phyloP scores from a whole-genome alignment of 257 asterid genomes.

The Solanum rostratum region DNA sequence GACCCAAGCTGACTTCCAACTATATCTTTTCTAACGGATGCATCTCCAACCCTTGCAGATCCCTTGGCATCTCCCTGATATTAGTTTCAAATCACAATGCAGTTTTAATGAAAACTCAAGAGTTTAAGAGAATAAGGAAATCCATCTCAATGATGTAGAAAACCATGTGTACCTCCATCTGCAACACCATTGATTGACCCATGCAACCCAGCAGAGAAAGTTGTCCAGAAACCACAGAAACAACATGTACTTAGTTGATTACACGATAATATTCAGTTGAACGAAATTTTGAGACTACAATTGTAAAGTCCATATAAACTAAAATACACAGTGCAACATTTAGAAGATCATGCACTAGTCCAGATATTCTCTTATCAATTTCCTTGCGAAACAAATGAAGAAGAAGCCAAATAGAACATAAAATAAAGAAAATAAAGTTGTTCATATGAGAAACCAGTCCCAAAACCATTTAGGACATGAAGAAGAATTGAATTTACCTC shows the following conservation, averaged over 20 bases:
- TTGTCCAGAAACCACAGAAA: conserved; percentile 8
- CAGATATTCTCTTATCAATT: not conserved
- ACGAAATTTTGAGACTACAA: not conserved
- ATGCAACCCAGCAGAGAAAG: not conserved
- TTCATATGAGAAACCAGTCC: not conserved
- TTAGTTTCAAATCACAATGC: conserved; percentile 7
- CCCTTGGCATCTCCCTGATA: conserved; percentile 53
- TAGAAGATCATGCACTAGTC: not conserved
- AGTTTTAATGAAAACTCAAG: not conserved
- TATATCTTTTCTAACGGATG: conserved; percentile 24
- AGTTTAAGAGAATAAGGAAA: not conserved
- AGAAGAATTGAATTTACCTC: conserved; percentile 24
- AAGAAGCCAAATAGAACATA: not conserved
- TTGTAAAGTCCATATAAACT: not conserved
- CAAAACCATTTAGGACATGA: not conserved
- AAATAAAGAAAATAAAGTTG: not conserved
- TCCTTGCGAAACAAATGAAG: not conserved
- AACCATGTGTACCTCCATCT: conserved; percentile 45
- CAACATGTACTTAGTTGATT: not conserved
- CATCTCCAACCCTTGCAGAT: conserved; percentile 40
- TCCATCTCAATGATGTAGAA: not conserved
- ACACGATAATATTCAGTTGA: not conserved
- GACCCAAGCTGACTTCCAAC: conserved; percentile 32
- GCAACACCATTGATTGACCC: conserved; percentile 13
- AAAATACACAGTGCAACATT: not conserved